phyloP scores from a whole-genome alignment of 2,329 filamentous ascomycete genomes.

The Colletotrichum lentis region DNA sequence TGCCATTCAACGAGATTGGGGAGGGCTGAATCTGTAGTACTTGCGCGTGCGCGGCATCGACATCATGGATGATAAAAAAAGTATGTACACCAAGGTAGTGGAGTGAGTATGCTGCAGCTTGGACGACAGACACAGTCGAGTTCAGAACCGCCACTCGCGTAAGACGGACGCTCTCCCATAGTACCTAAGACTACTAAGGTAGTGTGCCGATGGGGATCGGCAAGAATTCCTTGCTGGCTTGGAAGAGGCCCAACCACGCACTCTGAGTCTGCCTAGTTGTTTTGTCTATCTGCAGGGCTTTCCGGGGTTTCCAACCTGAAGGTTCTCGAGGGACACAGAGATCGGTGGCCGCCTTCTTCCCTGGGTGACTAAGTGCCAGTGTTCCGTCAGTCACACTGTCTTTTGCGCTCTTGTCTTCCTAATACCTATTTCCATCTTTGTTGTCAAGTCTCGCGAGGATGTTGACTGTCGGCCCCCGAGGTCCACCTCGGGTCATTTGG shows the following conservation, averaged over 20 bases:
- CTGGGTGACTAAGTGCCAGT: conserved; percentile 22
- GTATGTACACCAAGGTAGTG: no score
- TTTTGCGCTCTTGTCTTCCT: no score
- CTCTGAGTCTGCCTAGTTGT: no score
- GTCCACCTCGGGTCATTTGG: no score
- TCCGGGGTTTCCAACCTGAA: neutral
- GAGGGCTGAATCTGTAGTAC: neutral
- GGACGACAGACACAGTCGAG: conserved; percentile 1
- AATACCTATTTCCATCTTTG: no score
- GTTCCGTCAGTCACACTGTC: no score
- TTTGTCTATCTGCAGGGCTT: no score
- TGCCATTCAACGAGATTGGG: neutral
- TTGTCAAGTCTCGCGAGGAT: no score
- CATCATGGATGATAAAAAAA: no score
- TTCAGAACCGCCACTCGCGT: conserved; percentile 18
- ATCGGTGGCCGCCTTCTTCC: conserved; percentile 15
- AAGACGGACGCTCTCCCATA: neutral
- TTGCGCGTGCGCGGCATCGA: neutral
- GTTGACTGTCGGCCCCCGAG: no score
- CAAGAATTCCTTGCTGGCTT: neutral
- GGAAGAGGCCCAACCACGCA: conserved; percentile 16
- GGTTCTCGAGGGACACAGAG: neutral
- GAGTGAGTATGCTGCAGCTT: neutral
- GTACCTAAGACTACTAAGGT: no score
- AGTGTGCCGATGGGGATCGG: conserved; percentile 5